Evolutionary conservation across 2,329 filamentous ascomycete species (phyloP).

Genomic region (Tolypocladium tundrense): DNA sequence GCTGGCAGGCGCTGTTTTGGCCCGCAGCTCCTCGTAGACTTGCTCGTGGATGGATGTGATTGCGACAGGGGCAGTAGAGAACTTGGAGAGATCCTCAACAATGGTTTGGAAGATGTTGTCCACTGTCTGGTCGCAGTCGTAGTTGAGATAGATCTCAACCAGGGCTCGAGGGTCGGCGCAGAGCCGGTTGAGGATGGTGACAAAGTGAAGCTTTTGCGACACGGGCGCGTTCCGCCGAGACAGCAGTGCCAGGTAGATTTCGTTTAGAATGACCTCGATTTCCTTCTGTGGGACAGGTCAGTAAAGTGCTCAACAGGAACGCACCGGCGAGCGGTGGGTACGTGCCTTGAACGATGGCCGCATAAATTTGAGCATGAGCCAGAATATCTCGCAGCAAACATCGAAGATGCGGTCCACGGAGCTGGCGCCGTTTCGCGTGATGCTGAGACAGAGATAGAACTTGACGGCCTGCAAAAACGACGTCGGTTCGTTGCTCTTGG

Average conservation of each 20-base stretch:
- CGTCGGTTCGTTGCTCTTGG: conserved; percentile 77
- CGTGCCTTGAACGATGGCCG: conserved; percentile 81
- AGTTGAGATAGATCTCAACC: conserved; percentile 95
- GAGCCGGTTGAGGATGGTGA: conserved; percentile 74
- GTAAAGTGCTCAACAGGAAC: background rate
- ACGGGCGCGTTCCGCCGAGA: conserved; percentile 78
- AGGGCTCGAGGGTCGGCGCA: conserved; percentile 78
- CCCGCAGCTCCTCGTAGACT: conserved; percentile 70
- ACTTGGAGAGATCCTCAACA: conserved; percentile 85
- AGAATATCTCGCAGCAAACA: conserved; percentile 94
- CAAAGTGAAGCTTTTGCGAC: conserved; percentile 87
- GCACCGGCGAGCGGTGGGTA: background rate
- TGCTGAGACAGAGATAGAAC: conserved; percentile 89
- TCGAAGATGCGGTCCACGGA: conserved; percentile 89
- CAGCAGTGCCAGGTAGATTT: conserved; percentile 88
- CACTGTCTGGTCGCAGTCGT: conserved; percentile 89
- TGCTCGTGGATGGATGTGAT: conserved; percentile 73
- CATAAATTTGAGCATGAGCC: conserved; percentile 92
- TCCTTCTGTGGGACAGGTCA: conserved; percentile 57
- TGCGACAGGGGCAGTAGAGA: conserved; percentile 68
- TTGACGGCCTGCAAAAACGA: conserved; percentile 92
- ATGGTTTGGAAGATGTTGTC: conserved; percentile 96
- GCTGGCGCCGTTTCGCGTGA: conserved; percentile 91
- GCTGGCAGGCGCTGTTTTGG: conserved; percentile 46
- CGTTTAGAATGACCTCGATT: conserved; percentile 94